These are phyloP conservation scores for Calophaca sinica DNA, from an alignment of 306 rosid genomes.

Conservation along the genomic window DNA sequence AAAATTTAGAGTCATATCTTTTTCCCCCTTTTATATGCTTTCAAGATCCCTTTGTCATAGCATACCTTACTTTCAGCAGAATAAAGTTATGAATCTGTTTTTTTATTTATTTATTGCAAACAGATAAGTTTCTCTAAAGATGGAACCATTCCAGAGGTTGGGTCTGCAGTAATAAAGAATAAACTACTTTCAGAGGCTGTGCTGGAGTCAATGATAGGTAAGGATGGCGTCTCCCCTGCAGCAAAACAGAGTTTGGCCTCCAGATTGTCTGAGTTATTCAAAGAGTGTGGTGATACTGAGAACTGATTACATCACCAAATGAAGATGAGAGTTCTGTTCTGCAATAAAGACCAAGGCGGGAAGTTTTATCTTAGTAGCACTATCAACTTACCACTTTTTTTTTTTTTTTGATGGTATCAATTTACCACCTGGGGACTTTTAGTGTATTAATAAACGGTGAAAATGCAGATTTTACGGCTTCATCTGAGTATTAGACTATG, in stretches of 20 bases:
- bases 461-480: too few species aligned
- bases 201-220: constrained; percentile 75
- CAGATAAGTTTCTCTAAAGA: constrained; percentile 82
- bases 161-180: constrained; percentile 59
- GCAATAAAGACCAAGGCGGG: constrained; percentile 20
- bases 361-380: background rate
- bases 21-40: background rate
- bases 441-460: background rate
- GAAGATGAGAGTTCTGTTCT: constrained; percentile 1
- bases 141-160: constrained; percentile 58
- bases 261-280: constrained; percentile 58
- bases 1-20: background rate
- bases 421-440: background rate
- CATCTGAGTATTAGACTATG: too few species aligned
- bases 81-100: background rate
- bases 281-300: background rate
- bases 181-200: constrained; percentile 72
- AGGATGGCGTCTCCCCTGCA: constrained; percentile 80
- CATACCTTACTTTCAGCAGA: background rate
- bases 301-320: background rate
- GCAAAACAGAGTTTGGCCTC: constrained; percentile 69
- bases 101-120: background rate
- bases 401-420: background rate
- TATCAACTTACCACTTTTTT: background rate
- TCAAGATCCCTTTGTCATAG: background rate